phyloP scores from a whole-genome alignment of 78 protist species.

The Polysphondylium violaceum region DNA sequence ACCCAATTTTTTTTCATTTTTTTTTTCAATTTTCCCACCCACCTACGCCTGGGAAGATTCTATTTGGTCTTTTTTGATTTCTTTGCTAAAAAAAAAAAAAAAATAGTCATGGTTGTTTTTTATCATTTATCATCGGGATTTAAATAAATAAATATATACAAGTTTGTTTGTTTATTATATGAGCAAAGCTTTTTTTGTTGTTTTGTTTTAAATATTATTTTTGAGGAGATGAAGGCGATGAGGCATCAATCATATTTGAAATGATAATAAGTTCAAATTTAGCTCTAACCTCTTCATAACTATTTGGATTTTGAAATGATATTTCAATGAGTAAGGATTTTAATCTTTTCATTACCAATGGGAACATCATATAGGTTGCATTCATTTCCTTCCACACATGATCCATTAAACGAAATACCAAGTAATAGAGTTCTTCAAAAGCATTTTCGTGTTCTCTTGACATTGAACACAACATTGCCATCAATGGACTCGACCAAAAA shows the following conservation, averaged over 20 bases:
- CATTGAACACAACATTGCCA: slow-evolving; percentile 73
- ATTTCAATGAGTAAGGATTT: slow-evolving; percentile 31
- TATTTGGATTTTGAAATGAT: slow-evolving; percentile 24
- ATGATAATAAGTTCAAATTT: slow-evolving; percentile 41
- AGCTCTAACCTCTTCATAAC: slow-evolving; percentile 65
- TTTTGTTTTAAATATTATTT: no score
- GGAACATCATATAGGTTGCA: slow-evolving; percentile 79
- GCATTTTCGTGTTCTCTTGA: slow-evolving; percentile 53
- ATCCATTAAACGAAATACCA: slow-evolving; percentile 37
- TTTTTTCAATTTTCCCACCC: no score
- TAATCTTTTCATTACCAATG: slow-evolving; percentile 35
- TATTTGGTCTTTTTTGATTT: no score
- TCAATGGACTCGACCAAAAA: slow-evolving; percentile 29
- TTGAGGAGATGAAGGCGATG: not conserved
- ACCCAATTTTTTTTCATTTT: no score
- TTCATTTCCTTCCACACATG: slow-evolving; percentile 63
- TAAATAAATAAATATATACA: no score
- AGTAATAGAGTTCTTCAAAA: slow-evolving; percentile 54
- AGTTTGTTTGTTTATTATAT: no score
- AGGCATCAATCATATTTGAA: slow-evolving; percentile 20
- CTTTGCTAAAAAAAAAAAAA: no score
- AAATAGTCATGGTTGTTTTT: no score
- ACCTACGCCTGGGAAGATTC: no score
- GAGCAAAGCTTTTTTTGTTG: no score
- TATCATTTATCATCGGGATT: no score